Conservation (phyloP, 1,284 basidiomycete species). For the Malassezia brasiliensis region DNA sequence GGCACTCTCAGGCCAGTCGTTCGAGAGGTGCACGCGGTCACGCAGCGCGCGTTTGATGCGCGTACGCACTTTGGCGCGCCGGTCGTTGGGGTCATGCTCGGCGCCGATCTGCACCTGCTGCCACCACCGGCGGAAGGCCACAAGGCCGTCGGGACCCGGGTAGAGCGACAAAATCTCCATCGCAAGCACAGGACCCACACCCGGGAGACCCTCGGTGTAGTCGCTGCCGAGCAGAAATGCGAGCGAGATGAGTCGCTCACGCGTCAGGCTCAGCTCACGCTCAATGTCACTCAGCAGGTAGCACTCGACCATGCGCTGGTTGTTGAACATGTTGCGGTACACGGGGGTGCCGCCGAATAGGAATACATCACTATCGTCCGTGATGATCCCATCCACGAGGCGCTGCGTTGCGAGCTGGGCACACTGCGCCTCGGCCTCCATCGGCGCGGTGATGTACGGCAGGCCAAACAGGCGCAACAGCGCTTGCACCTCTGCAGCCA, state of each 20-base stretch:
- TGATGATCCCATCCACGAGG: slow-evolving; percentile 93
- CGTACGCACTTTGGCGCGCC: slow-evolving; percentile 39
- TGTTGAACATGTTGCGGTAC: slow-evolving; percentile 99
- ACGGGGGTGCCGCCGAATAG: slow-evolving; percentile 87
- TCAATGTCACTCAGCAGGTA: slow-evolving; percentile 75
- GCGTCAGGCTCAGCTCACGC: slow-evolving; percentile 76
- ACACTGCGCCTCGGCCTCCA: slow-evolving; percentile 95
- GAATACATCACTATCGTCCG: slow-evolving; percentile 98
- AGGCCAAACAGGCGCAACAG: slow-evolving; percentile 82
- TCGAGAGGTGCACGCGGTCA: slow-evolving; percentile 62
- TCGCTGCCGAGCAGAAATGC: slow-evolving; percentile 93
- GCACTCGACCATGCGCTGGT: slow-evolving; percentile 94
- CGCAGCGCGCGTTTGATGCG: slow-evolving; percentile 42
- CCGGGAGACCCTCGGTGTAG: slow-evolving; percentile 89
- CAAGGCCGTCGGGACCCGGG: slow-evolving; percentile 59
- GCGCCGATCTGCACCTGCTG: slow-evolving; percentile 78
- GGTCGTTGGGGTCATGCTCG: slow-evolving; percentile 62
- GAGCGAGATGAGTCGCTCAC: slow-evolving; percentile 74
- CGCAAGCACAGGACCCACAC: slow-evolving; percentile 88
- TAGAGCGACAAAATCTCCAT: slow-evolving; percentile 59
- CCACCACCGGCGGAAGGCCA: slow-evolving; percentile 92
- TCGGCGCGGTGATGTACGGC: slow-evolving; percentile 97
- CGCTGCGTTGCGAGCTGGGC: slow-evolving; percentile 75
- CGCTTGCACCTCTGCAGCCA: slow-evolving; percentile 85
- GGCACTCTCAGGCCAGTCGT: slow-evolving; percentile 76